Conservation (phyloP, 2,329 filamentous ascomycete species). For the Botrytis cinerea region DNA sequence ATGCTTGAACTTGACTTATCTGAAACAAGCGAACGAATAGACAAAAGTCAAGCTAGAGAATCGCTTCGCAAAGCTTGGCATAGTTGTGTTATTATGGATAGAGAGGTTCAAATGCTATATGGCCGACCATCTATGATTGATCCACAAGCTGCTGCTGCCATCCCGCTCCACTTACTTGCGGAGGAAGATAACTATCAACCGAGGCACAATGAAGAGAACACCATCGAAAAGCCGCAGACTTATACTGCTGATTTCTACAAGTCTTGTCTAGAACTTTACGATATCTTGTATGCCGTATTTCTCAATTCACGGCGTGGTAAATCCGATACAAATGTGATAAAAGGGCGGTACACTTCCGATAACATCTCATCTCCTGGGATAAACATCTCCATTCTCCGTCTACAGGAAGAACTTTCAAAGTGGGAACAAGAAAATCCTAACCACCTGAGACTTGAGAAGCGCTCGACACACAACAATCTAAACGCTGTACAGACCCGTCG, state of each 20-base stretch:
- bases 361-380: background rate
- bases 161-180: background rate
- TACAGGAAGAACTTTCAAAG: background rate
- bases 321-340: background rate
- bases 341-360: background rate
- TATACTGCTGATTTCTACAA: background rate
- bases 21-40: background rate
- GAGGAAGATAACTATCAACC: background rate
- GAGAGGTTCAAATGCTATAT: background rate
- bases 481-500: background rate
- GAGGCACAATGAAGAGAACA: background rate
- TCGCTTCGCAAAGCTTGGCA: background rate
- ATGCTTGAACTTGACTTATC: background rate
- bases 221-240: background rate
- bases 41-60: background rate
- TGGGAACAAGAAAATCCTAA: background rate
- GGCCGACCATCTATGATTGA: background rate
- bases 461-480: background rate
- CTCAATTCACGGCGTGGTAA: background rate
- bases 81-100: background rate
- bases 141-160: background rate
- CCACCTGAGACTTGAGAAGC: background rate
- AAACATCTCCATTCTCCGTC: background rate
- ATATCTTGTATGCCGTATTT: too few species aligned
- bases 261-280: background rate